Base-by-base conservation (phyloP, 106 monocot species). In the Dactylorhiza incarnata region DNA sequence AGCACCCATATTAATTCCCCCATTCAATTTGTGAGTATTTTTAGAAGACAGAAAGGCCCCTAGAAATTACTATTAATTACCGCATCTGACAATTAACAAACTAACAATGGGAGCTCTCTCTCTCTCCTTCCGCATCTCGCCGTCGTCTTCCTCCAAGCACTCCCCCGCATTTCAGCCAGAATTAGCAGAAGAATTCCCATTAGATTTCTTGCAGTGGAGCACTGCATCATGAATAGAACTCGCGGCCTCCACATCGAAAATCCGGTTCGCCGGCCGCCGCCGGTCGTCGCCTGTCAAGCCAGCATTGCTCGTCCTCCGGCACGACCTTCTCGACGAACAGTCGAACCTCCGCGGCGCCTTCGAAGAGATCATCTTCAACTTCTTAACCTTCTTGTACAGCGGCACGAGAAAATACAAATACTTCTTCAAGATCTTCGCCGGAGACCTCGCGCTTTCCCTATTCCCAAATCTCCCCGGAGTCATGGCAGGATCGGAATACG, bases 191-290 rank as follows among this genome's bases (percentile, higher is more conserved):
- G 37, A 37, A 37, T 37, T 37, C 37, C 56, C 69, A 15, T 49
- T 78, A 5, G 87, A 87, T 29, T 75, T 85, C 80, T 88, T 88
- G 80, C 88, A 88, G 29, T 88, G 82, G 48, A 88, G 84, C 46
- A 88, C 80, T 7, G 88, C 88, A 13, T 88, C 88, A 13, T 82
- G n/a, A 19, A 88, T 88, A 1, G 82, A 79, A 14, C 63, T 85
- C 65, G 82, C 85, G 7, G 73, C 11, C 16, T 56, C 79, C 13
- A 45, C 48, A 54, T 84, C 80, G 4, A 61, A 49, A 62, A 29
- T 56, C 14, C 62, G 65, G 37, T 37, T 37, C 37, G 37, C 37
- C 37, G 37, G 37, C 14, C 29, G 52, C n/a, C 61, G 44, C 11
- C 79, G 73, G 12, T 24, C 25, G 51, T 86, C 84, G 7, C 8